These are phyloP conservation scores for Erythrophleum ivorense DNA, from an alignment of 331 rosid species.

Conservation along the genomic window DNA sequence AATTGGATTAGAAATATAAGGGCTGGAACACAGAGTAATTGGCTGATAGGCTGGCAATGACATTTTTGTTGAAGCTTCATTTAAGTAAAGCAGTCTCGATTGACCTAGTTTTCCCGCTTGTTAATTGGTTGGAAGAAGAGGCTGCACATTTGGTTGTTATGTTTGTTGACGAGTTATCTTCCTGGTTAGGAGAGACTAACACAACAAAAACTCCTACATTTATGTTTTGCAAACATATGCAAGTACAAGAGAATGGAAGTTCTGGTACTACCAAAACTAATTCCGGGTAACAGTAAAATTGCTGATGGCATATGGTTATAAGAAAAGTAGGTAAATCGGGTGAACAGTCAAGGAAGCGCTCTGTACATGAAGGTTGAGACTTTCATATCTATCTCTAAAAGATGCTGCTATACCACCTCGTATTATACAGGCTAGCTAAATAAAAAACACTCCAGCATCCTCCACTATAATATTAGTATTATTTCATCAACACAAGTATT, in stretches of 20 bases:
- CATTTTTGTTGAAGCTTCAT: conserved; percentile 45
- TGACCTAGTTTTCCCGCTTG: conserved; percentile 42
- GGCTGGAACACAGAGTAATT: conserved; percentile 26
- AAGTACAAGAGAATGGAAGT: conserved; percentile 47
- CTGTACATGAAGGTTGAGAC: conserved; percentile 46
- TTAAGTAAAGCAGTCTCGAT: conserved; percentile 34
- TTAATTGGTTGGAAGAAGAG: conserved; percentile 53
- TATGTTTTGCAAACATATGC: conserved; percentile 37
- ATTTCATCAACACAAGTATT: not conserved
- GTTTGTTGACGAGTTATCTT: conserved; percentile 61
- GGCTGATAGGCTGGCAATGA: conserved; percentile 42
- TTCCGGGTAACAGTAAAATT: conserved; percentile 36
- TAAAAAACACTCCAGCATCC: conserved; percentile 23
- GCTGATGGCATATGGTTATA: conserved; percentile 12
- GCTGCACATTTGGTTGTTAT: conserved; percentile 44
- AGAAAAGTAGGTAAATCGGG: conserved; percentile 67
- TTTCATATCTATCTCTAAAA: conserved; percentile 22
- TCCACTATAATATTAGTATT: conserved; percentile 6
- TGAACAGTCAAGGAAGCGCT: conserved; percentile 61
- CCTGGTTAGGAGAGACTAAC: conserved; percentile 56
- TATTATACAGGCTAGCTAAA: conserved; percentile 17
- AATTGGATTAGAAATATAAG: not conserved
- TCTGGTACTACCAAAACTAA: conserved; percentile 54
- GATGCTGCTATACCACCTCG: conserved; percentile 7
- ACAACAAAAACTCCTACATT: conserved; percentile 40